Evolutionary conservation across 106 monocot species (phyloP), one percentile per base, ranked within the genome.

Genomic region (Vanilla planifolia): DNA sequence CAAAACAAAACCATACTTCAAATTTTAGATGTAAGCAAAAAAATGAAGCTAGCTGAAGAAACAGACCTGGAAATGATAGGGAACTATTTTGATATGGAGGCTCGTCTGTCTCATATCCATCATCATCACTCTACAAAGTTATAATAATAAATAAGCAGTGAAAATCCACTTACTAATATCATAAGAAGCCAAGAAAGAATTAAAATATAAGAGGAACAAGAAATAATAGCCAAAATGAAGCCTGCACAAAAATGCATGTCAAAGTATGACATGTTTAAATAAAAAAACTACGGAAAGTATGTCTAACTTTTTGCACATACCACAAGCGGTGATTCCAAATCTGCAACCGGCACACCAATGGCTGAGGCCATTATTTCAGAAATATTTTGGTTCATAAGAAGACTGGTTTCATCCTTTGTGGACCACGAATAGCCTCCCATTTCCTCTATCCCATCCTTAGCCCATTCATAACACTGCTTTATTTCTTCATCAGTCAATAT

Each of bases 81-180:
- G 51, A 27, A 51, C 11, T 33, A 8, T 35, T 16, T 15, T 34
- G 20, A 57, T 21, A 1, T 10, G 57, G 14, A 28, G 2, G 15
- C 3, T 20, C 57, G 17, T 57, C 33, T 19, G 8, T 57, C 19
- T 19, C 57, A 57, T 57, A 57, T 8, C 33, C 57, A 34, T 57
- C 34, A 11, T 57, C 33, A 20, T 34, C 33, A 35, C 57, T 56
- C 56, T 56, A 20, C 33, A 1, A 33, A 37, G 10, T 6, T 37
- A 37, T 6, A 5, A 37, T 5, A 37, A 37, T 37, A 37, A 37
- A 37, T 10, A 37, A 37, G n/a, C n/a, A n/a, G n/a, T n/a, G n/a
- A n/a, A n/a, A 37, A 37, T 37, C 37, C 5, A 10, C 37, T 37
- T 10, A 37, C 5, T 6, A 10, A 0, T 37, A 10, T n/a, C 37